phyloP scores from a whole-genome alignment of 2,329 filamentous ascomycete genomes.

The Verruconis gallopava region DNA sequence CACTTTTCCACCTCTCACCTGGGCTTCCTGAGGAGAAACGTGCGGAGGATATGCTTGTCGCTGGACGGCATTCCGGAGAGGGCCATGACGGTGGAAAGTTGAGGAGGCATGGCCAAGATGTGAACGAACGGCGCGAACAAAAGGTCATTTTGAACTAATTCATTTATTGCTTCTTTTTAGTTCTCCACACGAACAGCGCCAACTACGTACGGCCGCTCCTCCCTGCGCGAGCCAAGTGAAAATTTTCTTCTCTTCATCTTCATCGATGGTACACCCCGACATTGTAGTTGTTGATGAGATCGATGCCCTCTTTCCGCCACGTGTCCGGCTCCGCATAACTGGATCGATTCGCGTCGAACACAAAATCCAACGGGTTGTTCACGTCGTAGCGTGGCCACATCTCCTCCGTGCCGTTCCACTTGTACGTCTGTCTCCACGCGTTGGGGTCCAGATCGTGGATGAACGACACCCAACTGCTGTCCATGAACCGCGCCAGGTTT shows the following conservation, averaged over 20 bases:
- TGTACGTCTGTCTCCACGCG: conserved; percentile 12
- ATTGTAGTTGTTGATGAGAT: conserved; percentile 24
- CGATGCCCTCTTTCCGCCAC: conserved; percentile 31
- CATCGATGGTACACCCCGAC: conserved; percentile 8
- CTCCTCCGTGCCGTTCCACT: conserved; percentile 7
- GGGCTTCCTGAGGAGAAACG: conserved; percentile 1
- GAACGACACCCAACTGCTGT: conserved; percentile 32
- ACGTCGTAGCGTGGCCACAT: conserved; percentile 30
- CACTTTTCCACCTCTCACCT: conserved; percentile 7
- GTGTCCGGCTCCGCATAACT: conserved; percentile 31
- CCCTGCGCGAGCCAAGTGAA: no score
- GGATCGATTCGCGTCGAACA: conserved; percentile 34
- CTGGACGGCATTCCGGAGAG: conserved; percentile 3
- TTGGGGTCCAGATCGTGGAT: conserved; percentile 30
- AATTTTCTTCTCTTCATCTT: no score
- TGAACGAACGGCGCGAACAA: neutral
- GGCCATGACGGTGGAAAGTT: conserved; percentile 2
- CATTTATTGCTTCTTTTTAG: no score
- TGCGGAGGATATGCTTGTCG: neutral
- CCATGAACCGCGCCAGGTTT: conserved; percentile 31
- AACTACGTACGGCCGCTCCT: no score
- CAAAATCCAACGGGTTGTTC: conserved; percentile 26
- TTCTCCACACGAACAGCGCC: no score
- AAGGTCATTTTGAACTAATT: no score
- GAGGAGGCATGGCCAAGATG: neutral